Conservation (phyloP, 2,329 filamentous ascomycete species). For the Alternaria sp. region DNA sequence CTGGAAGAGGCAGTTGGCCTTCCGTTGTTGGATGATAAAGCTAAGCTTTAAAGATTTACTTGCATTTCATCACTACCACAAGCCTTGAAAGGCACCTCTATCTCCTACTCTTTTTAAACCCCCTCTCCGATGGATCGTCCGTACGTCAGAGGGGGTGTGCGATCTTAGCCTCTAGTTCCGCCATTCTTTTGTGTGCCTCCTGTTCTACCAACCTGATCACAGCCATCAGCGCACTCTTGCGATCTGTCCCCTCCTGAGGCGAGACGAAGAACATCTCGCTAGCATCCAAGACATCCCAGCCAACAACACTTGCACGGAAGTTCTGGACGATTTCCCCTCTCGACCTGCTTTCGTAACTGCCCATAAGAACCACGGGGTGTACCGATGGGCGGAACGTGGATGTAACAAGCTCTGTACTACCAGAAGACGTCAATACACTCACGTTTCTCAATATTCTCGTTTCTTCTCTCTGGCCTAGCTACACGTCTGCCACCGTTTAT, state of each 20-base stretch:
- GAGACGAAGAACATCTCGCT: background rate
- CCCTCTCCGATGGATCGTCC: background rate
- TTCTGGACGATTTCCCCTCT: background rate
- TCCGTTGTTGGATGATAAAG: slow-evolving; percentile 60
- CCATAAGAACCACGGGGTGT: background rate
- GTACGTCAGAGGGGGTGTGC: background rate
- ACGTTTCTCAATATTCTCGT: background rate
- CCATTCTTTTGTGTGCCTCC: background rate
- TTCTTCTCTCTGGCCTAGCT: too few relatives aligned
- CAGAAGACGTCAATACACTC: background rate
- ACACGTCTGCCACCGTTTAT: background rate
- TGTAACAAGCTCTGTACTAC: background rate
- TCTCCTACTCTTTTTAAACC: background rate
- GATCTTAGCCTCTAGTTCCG: background rate
- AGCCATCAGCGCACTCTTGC: background rate
- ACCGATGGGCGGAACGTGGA: background rate
- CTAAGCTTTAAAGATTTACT: slow-evolving; percentile 31
- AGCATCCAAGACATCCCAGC: background rate
- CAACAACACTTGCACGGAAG: background rate
- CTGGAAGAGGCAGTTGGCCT: slow-evolving; percentile 79
- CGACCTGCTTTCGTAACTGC: background rate
- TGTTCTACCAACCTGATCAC: background rate
- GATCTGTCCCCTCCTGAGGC: background rate
- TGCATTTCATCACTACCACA: background rate
- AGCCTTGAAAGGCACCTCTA: background rate